Evolutionary conservation across 768 basidiomycete species (phyloP).

Genomic region (Kwoniella heveanensis): DNA sequence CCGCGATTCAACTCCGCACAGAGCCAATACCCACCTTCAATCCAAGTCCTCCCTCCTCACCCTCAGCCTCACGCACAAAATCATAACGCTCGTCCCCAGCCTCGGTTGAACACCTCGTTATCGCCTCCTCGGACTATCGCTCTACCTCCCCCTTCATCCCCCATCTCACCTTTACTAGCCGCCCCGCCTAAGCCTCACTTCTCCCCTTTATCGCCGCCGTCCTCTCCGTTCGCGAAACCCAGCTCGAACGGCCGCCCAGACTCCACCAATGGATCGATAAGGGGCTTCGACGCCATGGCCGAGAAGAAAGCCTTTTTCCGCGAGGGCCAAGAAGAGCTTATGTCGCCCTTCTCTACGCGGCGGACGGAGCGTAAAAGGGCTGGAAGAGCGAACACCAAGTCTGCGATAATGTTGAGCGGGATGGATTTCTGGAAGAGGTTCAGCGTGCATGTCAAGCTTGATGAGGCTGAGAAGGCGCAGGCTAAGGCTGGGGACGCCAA

Average conservation of each 20-base stretch:
- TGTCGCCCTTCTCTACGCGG: slow-evolving; percentile 37
- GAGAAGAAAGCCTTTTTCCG: slow-evolving; percentile 50
- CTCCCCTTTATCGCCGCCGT: slow-evolving; percentile 26
- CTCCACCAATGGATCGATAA: slow-evolving; percentile 26
- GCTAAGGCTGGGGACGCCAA: slow-evolving; percentile 9
- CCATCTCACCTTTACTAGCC: slow-evolving; percentile 43
- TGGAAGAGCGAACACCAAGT: slow-evolving; percentile 14
- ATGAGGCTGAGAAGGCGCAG: slow-evolving; percentile 23
- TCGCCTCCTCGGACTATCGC: slow-evolving; percentile 13
- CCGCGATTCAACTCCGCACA: background rate
- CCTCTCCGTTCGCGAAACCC: slow-evolving; percentile 24
- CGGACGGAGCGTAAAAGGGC: slow-evolving; percentile 7
- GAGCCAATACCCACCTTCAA: slow-evolving; percentile 5
- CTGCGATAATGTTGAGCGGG: slow-evolving; percentile 17
- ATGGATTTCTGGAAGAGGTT: slow-evolving; percentile 52
- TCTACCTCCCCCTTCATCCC: slow-evolving; percentile 35
- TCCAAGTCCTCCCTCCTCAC: slow-evolving; percentile 3
- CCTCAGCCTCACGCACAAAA: background rate
- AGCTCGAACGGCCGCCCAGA: background rate
- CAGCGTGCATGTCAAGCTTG: slow-evolving; percentile 39
- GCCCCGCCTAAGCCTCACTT: slow-evolving; percentile 31
- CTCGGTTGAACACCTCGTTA: slow-evolving; percentile 16
- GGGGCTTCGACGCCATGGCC: slow-evolving; percentile 37
- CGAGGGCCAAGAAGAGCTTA: slow-evolving; percentile 44
- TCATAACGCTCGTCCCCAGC: slow-evolving; percentile 2